A percentile compares a stretch with the other conserved stretches of the same genome.
phyloP scores from a whole-genome alignment of 1,284 basidiomycete genomes.

The Microbotryum intermedium region DNA sequence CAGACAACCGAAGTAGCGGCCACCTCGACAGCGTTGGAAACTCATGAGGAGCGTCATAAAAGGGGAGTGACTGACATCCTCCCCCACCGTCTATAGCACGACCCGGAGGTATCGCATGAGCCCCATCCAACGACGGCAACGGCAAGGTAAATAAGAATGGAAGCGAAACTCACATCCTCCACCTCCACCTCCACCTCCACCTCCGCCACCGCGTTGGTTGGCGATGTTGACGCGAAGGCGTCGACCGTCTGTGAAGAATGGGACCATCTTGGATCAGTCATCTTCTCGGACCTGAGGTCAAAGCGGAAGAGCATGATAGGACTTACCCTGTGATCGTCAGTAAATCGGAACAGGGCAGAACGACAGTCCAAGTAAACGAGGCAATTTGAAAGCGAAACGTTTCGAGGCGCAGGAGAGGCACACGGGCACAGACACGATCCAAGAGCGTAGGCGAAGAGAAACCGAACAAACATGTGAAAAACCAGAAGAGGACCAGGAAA shows the following conservation, averaged over 20 bases:
- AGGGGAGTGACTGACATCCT: too few species aligned
- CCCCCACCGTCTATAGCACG: too few species aligned
- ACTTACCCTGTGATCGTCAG: conserved; percentile 12
- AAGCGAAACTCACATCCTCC: background rate
- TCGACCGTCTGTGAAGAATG: conserved; percentile 20
- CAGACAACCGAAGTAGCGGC: background rate
- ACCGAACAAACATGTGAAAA: background rate
- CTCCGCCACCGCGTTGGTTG: conserved; percentile 31
- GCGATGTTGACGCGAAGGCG: conserved; percentile 31
- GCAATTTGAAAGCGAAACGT: background rate
- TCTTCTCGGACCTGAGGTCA: background rate
- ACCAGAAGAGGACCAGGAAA: background rate
- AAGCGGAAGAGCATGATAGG: background rate
- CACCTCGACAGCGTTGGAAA: background rate
- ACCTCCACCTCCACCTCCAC: conserved; percentile 20
- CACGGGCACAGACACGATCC: background rate
- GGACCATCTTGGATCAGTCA: background rate
- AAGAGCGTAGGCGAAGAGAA: background rate
- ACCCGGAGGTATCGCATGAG: background rate
- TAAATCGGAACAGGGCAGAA: background rate
- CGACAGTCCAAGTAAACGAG: background rate
- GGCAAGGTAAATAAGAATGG: background rate
- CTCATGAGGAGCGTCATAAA: too few species aligned
- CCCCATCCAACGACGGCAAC: background rate
- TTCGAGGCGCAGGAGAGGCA: background rate